These are phyloP conservation scores for Lyophyllum decastes DNA, from an alignment of 768 basidiomycete species.

Conservation along the genomic window DNA sequence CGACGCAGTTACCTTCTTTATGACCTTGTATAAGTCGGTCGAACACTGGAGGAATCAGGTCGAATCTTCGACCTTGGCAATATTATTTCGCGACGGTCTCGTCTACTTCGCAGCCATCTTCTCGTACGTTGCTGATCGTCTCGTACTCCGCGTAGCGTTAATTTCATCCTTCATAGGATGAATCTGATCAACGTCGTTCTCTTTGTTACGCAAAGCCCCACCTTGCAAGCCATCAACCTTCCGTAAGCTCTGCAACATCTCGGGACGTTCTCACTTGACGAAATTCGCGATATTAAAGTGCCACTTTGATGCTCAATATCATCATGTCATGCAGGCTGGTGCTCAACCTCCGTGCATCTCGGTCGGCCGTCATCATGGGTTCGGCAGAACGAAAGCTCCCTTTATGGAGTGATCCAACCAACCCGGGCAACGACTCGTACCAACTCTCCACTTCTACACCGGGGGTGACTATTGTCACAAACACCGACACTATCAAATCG, in stretches of 20 bases:
- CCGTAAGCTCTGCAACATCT: slow-evolving; percentile 13
- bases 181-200: slow-evolving; percentile 23
- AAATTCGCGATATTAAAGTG: slow-evolving; percentile 1
- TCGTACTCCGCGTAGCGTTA: neutral
- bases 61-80: slow-evolving; percentile 1
- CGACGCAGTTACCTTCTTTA: slow-evolving; percentile 18
- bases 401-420: slow-evolving; percentile 4
- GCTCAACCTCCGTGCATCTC: slow-evolving; percentile 21
- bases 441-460: neutral
- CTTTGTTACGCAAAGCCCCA: slow-evolving; percentile 13
- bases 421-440: neutral
- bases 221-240: slow-evolving; percentile 20
- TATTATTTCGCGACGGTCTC: slow-evolving; percentile 20
- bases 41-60: slow-evolving; percentile 4
- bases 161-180: slow-evolving; percentile 6
- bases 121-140: slow-evolving; percentile 1
- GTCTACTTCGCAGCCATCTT: slow-evolving; percentile 28
- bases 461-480: neutral
- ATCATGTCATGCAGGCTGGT: slow-evolving; percentile 26
- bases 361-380: neutral
- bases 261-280: neutral
- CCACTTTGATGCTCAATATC: slow-evolving; percentile 25
- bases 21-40: slow-evolving; percentile 9
- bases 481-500: neutral
- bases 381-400: neutral